Percentiles rank a stretch among this genome's conserved stretches.
Conservation (phyloP, 257 asterid genomes). For the Scutellaria minor region DNA sequence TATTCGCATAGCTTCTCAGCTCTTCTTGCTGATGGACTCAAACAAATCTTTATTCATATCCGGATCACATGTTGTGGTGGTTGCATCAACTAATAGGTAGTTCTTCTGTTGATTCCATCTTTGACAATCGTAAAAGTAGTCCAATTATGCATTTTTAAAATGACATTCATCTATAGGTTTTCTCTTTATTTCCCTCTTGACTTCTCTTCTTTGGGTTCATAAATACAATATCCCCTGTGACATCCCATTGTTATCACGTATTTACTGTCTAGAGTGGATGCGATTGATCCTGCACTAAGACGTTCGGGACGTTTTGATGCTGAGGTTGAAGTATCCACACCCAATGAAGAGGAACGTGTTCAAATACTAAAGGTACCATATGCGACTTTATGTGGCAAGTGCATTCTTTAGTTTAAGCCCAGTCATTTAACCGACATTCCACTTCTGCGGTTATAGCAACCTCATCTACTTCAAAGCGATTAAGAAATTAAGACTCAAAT, state of each 20-base stretch:
- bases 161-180: background rate
- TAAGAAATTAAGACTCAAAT: constrained; percentile 11
- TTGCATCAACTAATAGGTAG: constrained; percentile 96
- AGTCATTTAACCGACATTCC: background rate
- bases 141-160: background rate
- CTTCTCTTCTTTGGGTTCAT: constrained; percentile 5
- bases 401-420: background rate
- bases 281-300: constrained; percentile 92
- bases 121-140: constrained; percentile 3
- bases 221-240: background rate
- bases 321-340: constrained; percentile 92
- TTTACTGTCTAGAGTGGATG: constrained; percentile 66
- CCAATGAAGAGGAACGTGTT: constrained; percentile 80
- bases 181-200: background rate
- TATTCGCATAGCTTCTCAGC: constrained; percentile 83
- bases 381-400: constrained; percentile 10
- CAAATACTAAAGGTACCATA: constrained; percentile 71
- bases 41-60: constrained; percentile 52
- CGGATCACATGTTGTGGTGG: constrained; percentile 76
- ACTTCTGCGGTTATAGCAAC: constrained; percentile 4
- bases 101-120: constrained; percentile 6
- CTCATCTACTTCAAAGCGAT: background rate
- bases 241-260: constrained; percentile 8
- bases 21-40: constrained; percentile 85
- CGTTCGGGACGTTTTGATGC: constrained; percentile 95